Evolutionary conservation across 1,284 basidiomycete genomes (phyloP), one percentile per base, ranked within the genome.

Genomic region (Cutaneotrichosporon sp.): DNA sequence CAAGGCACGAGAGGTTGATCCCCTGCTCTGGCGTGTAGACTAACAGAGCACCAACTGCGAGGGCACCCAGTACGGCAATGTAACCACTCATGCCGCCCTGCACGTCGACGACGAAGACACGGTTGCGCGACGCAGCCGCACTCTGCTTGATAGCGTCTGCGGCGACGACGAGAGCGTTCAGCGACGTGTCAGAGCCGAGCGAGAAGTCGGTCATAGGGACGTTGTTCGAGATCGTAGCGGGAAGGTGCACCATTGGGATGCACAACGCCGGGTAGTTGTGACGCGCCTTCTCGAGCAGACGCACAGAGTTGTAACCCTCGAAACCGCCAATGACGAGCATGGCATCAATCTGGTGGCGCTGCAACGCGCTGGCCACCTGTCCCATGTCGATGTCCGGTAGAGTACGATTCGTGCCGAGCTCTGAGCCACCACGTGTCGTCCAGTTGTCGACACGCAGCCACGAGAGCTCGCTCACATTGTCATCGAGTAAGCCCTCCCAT

Each of bases 81-180:
- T 97, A 98, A 11, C 97, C 96, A 77, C 92, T 97, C 81, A 89
- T 89, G 40, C 96, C 96, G 62, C 97, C 96, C 80, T 99, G 97
- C 0, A 95, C 97, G 82, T 99, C 95, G 31, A 99, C 92, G 2
- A 99, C 90, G 77, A 99, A 99, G 61, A 97, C 95, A 56, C 96
- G 84, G 80, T 98, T 96, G 69, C 96, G 83, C 73, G 91, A 95
- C 7, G 96, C 96, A 58, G 90, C 91, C 6, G 97, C 96, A 73
- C 91, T 94, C 84, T 99, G 97, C 83, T 95, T 97, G 82, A 99
- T 97, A 36, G 94, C 89, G 81, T 99, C 97, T 76, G 95, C 98
- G 4, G 97, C 95, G 66, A 93, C 90, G 46, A 98, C 93, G n/a
- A 99, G 85, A 2, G 94, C 93, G 76, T 98, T 98, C 84, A 99